Base-by-base conservation (phyloP, 2,329 filamentous ascomycete species). In the Cryoendolithus antarcticus region DNA sequence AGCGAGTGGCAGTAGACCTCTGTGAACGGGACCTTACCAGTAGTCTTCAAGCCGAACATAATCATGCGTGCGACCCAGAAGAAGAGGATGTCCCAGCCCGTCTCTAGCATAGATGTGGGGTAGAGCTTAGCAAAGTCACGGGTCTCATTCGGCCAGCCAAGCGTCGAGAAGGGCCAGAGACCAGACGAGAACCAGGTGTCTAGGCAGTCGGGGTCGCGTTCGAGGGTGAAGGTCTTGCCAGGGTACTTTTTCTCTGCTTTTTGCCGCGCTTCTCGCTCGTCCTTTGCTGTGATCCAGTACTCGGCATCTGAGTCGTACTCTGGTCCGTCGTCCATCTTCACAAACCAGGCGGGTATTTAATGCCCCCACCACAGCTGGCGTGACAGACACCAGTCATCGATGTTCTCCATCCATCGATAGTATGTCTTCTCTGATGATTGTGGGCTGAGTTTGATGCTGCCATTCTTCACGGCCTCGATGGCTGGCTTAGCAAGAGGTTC, bases 341-440 rank as follows among this genome's bases (percentile, higher is more conserved):
- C 78, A 54, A 82, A 86, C 65, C 93, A 98, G 34, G 88, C 88
- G 9, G 89, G 89, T 43, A 83, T 82, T 61, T 89, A 85, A 60
- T 96, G 89, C 38, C 89, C 89, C 88, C 89, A 93, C 89, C 89
- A 96, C 4, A 96, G 74, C 61, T 95, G 89, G 59, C 86, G 71
- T 15, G 84, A 91, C 50, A 95, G 72, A 66, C 88, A 95, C 91
- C 89, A 96, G 60, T 96, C 89, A 49, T 93, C 85, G 54, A 94
- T 82, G 56, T 76, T 73, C 51, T 75, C 70, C 69, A 96, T 79
- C 89, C 91, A 96, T 57, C 81, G 75, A 60, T 75, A 82, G 62
- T 93, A 96, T 57, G 75, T 82, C 64, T 80, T 88, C 64, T 91
- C 81, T 1, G 85, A 82, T 30, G 72, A 77, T 49, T 89, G 84